Evolutionary conservation across 148 eudicot genomes (phyloP), one percentile per base, ranked within the genome.

Genomic region (Arbutus unedo): DNA sequence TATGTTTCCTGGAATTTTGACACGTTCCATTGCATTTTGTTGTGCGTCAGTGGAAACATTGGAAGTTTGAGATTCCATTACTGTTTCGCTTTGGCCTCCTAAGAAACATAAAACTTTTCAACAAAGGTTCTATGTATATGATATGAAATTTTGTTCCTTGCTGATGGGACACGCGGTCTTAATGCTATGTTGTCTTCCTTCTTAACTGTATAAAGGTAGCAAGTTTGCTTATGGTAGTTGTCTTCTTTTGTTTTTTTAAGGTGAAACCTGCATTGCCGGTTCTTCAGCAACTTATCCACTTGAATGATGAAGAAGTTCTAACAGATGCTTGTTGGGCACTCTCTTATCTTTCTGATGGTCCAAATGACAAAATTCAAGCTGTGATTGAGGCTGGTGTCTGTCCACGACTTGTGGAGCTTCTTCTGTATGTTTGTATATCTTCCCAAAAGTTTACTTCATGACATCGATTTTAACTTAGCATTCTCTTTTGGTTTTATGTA

Each of bases 301-400:
- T 90, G 51, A 90, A 86, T 81, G 98, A 95, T 78, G 98, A 92
- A 84, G 98, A 95, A 89, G 98, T 95, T 80, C 84, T 95, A 48
- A 95, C 98, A 43, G 98, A 93, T 91, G 94, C 98, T 55, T 93
- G 96, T 82, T 95, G 98, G 97, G 98, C 97, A 64, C 98, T 95
- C 66, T 95, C 98, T 55, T 95, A 93, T 91, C 93, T 93, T 81
- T 95, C 98, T 71, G 96, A 95, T 85, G 98, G 98, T 8, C 91
- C 96, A 62, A 95, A 95, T 90, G 98, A 95, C 82, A 93, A 91
- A 92, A 95, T 93, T 84, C 98, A 95, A 89, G 93, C 98, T 48
- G 98, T 95, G 71, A 93, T 93, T 89, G 96, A 95, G 54, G 93
- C 96, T 64, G 93, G 94, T 81, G 98, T 93, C 68, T 95, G 96